Evolutionary conservation across 2,329 filamentous ascomycete species (phyloP).

Genomic region (Cytospora leucostoma): DNA sequence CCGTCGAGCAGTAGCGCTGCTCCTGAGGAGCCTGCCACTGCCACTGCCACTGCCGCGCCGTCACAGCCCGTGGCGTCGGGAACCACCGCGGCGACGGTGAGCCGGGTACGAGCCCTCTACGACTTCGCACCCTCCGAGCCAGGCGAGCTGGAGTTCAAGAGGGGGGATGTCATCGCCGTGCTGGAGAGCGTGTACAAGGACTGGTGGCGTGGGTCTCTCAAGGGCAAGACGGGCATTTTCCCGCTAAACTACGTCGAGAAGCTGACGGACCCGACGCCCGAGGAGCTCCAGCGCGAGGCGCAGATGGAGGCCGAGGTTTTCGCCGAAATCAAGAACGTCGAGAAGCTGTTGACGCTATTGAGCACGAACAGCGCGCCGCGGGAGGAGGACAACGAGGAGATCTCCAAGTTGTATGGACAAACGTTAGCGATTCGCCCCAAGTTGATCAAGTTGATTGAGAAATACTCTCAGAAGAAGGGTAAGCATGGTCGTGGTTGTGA

Average conservation of each 20-base stretch:
- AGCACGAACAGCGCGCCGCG: conserved; percentile 81
- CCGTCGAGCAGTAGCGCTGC: conserved; percentile 36
- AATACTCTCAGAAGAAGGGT: conserved; percentile 99
- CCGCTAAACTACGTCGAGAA: conserved; percentile 99
- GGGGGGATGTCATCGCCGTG: conserved; percentile 95
- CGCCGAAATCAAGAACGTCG: conserved; percentile 64
- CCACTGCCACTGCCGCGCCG: conserved; percentile 44
- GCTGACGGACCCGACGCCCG: conserved; percentile 87
- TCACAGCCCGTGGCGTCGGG: conserved; percentile 69
- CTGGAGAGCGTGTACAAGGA: conserved; percentile 98
- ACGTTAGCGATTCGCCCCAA: conserved; percentile 94
- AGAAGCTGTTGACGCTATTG: conserved; percentile 79
- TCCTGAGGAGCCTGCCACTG: conserved; percentile 44
- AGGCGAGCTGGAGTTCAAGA: conserved; percentile 93
- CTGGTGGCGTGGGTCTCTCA: conserved; percentile 96
- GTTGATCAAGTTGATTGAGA: conserved; percentile 95
- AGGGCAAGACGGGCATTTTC: conserved; percentile 96
- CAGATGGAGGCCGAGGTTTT: conserved; percentile 83
- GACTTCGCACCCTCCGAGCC: conserved; percentile 94
- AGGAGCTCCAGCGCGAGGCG: conserved; percentile 92
- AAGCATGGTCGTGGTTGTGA: conserved; percentile 29
- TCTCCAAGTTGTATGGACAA: conserved; percentile 90
- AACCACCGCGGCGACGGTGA: conserved; percentile 94
- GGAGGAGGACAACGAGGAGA: conserved; percentile 94
- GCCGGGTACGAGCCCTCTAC: conserved; percentile 87